Conservation (phyloP, 257 asterid genomes). For the Fraxinus pennsylvanica region DNA sequence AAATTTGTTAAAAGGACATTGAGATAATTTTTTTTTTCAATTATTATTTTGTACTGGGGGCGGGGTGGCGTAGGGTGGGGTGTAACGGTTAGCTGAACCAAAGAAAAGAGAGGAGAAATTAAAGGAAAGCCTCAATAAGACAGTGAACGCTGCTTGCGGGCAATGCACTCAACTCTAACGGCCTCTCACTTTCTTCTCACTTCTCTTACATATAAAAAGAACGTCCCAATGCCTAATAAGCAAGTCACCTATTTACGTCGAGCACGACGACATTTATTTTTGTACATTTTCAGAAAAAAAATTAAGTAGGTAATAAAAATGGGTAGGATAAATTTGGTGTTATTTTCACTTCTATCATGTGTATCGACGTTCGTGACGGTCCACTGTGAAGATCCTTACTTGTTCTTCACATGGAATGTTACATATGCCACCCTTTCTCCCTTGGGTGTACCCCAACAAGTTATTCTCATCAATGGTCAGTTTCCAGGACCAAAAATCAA, state of each 20-base stretch:
- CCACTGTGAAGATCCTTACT: slow-evolving; percentile 50
- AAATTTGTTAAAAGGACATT: too few species aligned
- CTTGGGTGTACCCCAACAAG: slow-evolving; percentile 58
- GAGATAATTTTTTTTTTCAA: too few species aligned
- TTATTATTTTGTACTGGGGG: too few species aligned
- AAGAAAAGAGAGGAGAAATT: slow-evolving; percentile 12
- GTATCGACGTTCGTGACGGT: slow-evolving; percentile 29
- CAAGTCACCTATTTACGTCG: background rate
- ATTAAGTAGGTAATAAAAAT: slow-evolving; percentile 12
- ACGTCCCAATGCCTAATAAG: background rate
- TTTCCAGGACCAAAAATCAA: slow-evolving; percentile 75
- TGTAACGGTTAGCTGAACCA: background rate
- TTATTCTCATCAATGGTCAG: slow-evolving; percentile 57
- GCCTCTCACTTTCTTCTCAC: background rate
- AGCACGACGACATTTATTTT: background rate
- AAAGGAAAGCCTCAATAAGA: slow-evolving; percentile 18
- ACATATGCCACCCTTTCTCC: slow-evolving; percentile 59
- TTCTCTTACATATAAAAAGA: background rate
- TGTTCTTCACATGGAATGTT: slow-evolving; percentile 49
- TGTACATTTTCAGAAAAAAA: background rate
- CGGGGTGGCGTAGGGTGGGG: background rate
- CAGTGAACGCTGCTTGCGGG: slow-evolving; percentile 11
- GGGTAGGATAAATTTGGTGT: slow-evolving; percentile 23
- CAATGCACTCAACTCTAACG: slow-evolving; percentile 7
- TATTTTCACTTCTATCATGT: slow-evolving; percentile 26